Percentiles rank a stretch among this genome's conserved stretches.
Evolutionary conservation across 2,329 filamentous ascomycete genomes (phyloP).

Genomic region (Colletotrichum higginsianum): DNA sequence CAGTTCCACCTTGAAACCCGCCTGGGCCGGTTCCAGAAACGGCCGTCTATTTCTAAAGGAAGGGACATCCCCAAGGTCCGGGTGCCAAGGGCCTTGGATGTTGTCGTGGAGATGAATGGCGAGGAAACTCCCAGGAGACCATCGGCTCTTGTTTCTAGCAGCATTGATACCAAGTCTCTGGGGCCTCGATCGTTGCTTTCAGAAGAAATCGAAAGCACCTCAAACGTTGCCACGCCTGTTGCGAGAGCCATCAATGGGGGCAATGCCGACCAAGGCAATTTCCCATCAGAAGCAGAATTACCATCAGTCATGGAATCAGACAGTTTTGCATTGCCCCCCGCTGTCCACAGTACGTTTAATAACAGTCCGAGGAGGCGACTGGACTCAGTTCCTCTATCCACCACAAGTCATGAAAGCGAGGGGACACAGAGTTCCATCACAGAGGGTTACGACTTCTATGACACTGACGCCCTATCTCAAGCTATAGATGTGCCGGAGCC

Average conservation of each 20-base stretch:
- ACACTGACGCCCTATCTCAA: constrained; percentile 66
- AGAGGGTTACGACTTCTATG: constrained; percentile 78
- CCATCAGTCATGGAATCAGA: constrained; percentile 66
- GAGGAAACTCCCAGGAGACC: constrained; percentile 57
- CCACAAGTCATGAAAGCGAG: constrained; percentile 65
- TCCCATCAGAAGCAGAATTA: constrained; percentile 56
- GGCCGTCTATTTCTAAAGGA: constrained; percentile 42
- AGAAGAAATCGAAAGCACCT: constrained; percentile 74
- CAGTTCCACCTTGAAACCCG: constrained; percentile 70
- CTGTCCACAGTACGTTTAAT: constrained; percentile 55
- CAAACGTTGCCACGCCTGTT: constrained; percentile 73
- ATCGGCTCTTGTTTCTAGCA: constrained; percentile 46
- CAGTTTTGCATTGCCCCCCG: constrained; percentile 65
- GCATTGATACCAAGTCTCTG: constrained; percentile 52
- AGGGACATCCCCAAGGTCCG: constrained; percentile 51
- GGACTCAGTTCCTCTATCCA: constrained; percentile 66
- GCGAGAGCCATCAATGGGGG: constrained; percentile 65
- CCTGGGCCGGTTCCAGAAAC: constrained; percentile 56
- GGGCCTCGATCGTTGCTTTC: constrained; percentile 63
- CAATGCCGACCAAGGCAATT: constrained; percentile 45
- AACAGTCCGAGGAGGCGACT: constrained; percentile 60
- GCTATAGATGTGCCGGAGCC: constrained; percentile 68
- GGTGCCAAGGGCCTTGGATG: constrained; percentile 46
- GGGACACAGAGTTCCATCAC: constrained; percentile 65
- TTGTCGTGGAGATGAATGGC: constrained; percentile 47